A percentile compares a stretch with the other conserved stretches of the same genome.
These are phyloP conservation scores for Malus sylvestris DNA, from an alignment of 306 rosid genomes.

Conservation along the genomic window DNA sequence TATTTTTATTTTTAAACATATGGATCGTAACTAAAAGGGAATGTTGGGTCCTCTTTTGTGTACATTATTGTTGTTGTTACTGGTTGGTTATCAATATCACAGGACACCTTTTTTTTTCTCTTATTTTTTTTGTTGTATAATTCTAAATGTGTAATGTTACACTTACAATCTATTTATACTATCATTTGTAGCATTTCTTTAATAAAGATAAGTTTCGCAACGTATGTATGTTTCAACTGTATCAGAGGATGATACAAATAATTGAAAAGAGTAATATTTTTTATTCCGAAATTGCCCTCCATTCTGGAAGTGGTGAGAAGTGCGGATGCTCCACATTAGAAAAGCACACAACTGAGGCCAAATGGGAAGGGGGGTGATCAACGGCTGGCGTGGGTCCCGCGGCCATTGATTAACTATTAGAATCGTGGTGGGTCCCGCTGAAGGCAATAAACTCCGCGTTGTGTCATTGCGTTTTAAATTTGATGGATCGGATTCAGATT, in stretches of 20 bases:
- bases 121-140: background rate
- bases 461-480: background rate
- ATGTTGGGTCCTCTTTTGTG: conserved; percentile 13
- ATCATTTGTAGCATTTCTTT: no score
- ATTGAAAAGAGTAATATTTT: no score
- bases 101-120: background rate
- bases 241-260: no score
- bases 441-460: background rate
- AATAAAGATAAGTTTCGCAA: accelerated
- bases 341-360: background rate
- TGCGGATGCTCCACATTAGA: background rate
- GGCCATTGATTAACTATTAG: background rate
- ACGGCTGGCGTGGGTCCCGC: conserved; percentile 10
- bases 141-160: no score
- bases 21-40: background rate
- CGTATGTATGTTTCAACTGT: accelerated
- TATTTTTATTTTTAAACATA: background rate
- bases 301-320: background rate
- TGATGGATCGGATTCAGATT: background rate
- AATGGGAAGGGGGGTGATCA: background rate
- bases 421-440: background rate
- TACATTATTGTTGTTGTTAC: conserved; percentile 26
- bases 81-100: background rate
- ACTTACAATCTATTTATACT: no score
- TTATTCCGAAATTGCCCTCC: no score